Evolutionary conservation across 1,284 basidiomycete species (phyloP).

Genomic region (Cryptococcus amylolentus): DNA sequence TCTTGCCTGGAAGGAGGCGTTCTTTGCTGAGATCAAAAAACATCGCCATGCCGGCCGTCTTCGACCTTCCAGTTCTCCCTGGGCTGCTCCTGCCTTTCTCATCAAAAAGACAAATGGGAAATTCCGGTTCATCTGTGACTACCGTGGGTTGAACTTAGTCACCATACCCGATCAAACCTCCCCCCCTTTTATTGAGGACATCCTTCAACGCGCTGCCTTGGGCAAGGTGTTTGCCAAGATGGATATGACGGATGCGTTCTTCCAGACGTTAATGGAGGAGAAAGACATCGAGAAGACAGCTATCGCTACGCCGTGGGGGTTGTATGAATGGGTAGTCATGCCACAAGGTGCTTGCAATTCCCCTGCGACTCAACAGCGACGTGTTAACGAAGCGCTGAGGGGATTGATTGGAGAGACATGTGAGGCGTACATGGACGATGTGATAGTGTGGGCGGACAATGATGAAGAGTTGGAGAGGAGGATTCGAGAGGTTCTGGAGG

Average conservation of each 20-base stretch:
- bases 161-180: not conserved
- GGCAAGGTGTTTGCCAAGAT: not conserved
- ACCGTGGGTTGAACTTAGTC: not conserved
- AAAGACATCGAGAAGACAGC: slow-evolving; percentile 1
- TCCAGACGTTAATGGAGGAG: slow-evolving; percentile 1
- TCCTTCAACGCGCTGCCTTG: not conserved
- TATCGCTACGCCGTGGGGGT: not conserved
- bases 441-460: not conserved
- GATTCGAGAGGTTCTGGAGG: not conserved
- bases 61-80: not conserved
- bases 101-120: not conserved
- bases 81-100: not conserved
- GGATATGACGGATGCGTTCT: not conserved
- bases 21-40: too few species aligned
- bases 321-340: slow-evolving; percentile 2
- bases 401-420: not conserved
- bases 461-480: not conserved
- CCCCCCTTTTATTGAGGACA: not conserved
- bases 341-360: not conserved
- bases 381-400: not conserved
- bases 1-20: not conserved
- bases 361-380: not conserved
- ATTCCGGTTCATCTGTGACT: slow-evolving; percentile 1
- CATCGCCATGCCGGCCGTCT: not conserved
- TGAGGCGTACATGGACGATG: slow-evolving; percentile 2